Conservation (phyloP, 495 filamentous ascomycete genomes). For the Aspergillus wentii region DNA sequence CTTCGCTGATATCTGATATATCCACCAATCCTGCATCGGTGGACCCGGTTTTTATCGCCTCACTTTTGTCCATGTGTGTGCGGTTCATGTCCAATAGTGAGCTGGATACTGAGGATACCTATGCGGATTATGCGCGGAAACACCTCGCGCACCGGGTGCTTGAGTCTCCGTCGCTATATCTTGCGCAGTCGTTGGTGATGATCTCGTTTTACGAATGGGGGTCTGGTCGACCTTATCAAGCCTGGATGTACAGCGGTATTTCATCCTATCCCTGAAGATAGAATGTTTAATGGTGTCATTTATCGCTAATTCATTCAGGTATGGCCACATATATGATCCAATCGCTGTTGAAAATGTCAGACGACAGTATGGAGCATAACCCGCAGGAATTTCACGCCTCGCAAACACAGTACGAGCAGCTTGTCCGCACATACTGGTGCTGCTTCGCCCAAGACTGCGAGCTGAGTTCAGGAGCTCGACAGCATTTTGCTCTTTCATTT, state of each 20-base stretch:
- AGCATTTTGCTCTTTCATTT: slow-evolving; percentile 41
- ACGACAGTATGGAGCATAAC: slow-evolving; percentile 39
- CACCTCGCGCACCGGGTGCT: slow-evolving; percentile 34
- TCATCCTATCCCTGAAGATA: too few relatives aligned
- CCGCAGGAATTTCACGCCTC: slow-evolving; percentile 35
- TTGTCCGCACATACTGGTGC: slow-evolving; percentile 43
- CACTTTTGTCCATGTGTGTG: slow-evolving; percentile 34
- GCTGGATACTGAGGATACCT: slow-evolving; percentile 26
- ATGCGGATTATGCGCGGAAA: slow-evolving; percentile 33
- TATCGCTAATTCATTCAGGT: slow-evolving; percentile 16
- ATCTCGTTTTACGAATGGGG: slow-evolving; percentile 43
- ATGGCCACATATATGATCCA: slow-evolving; percentile 47
- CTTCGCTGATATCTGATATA: slow-evolving; percentile 37
- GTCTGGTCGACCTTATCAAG: slow-evolving; percentile 36
- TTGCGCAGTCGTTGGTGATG: slow-evolving; percentile 41
- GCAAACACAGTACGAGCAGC: slow-evolving; percentile 38
- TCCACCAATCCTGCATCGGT: slow-evolving; percentile 27
- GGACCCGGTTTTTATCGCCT: slow-evolving; percentile 37
- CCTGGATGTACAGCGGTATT: slow-evolving; percentile 46
- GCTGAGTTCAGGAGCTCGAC: slow-evolving; percentile 37
- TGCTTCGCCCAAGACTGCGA: slow-evolving; percentile 44
- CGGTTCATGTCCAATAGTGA: slow-evolving; percentile 29
- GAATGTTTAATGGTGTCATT: neutral
- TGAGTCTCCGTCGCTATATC: slow-evolving; percentile 34
- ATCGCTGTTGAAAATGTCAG: slow-evolving; percentile 37